Conservation (phyloP, 2,329 filamentous ascomycete species). For the Lachnellula arida region DNA sequence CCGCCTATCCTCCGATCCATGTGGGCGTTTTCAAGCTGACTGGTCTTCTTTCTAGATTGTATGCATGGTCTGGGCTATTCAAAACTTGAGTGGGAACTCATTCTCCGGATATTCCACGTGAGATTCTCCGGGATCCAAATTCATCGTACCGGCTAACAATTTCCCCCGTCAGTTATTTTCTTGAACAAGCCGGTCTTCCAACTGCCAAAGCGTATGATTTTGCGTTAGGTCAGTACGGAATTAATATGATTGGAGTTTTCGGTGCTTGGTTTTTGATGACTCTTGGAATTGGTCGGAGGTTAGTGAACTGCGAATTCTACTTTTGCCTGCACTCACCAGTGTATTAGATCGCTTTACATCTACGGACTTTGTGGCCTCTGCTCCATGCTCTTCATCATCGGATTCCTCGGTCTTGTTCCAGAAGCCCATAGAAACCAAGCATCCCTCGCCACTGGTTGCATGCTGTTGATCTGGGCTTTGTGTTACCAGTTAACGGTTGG, state of each 20-base stretch:
- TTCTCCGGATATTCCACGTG: slow-evolving; percentile 58
- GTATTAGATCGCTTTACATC: slow-evolving; percentile 39
- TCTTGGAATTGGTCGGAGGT: slow-evolving; percentile 43
- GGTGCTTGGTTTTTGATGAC: slow-evolving; percentile 48
- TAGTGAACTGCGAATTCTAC: background rate
- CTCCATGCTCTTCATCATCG: slow-evolving; percentile 72
- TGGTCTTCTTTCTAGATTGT: slow-evolving; percentile 34
- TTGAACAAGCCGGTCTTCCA: slow-evolving; percentile 51
- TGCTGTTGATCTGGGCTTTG: slow-evolving; percentile 80
- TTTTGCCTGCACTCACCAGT: background rate
- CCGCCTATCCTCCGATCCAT: background rate
- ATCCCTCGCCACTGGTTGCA: slow-evolving; percentile 36
- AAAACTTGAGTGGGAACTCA: slow-evolving; percentile 60
- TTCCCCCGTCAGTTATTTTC: slow-evolving; percentile 40
- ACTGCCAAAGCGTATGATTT: slow-evolving; percentile 49
- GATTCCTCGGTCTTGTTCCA: slow-evolving; percentile 52
- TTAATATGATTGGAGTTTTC: slow-evolving; percentile 50
- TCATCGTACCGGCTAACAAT: background rate
- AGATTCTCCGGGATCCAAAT: background rate
- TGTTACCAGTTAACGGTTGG: slow-evolving; percentile 85
- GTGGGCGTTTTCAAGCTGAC: background rate
- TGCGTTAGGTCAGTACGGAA: slow-evolving; percentile 44
- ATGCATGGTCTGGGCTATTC: slow-evolving; percentile 58
- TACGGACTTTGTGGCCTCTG: slow-evolving; percentile 42
- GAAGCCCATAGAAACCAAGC: slow-evolving; percentile 20